Conservation (phyloP, 2,329 filamentous ascomycete genomes). For the Lithohypha guttulata region DNA sequence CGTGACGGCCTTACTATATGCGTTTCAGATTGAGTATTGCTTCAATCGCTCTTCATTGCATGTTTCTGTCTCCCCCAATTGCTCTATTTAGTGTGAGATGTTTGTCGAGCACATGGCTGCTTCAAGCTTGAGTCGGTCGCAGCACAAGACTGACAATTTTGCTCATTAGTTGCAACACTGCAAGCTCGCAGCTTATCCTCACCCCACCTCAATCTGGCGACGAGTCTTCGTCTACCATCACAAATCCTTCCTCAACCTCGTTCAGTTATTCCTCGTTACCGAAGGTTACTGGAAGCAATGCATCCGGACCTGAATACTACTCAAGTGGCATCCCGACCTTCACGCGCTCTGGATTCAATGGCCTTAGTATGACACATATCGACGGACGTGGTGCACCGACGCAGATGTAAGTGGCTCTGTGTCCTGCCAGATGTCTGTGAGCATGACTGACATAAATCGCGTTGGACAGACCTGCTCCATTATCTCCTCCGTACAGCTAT, state of each 20-base stretch:
- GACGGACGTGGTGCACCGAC: conserved; percentile 1
- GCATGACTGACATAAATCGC: not conserved
- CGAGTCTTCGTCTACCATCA: conserved; percentile 41
- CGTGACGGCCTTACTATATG: not conserved
- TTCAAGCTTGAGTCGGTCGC: not conserved
- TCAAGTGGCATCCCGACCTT: not conserved
- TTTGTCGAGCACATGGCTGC: too few relatives aligned
- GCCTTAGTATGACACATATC: conserved; percentile 4
- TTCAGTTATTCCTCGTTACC: conserved; percentile 34
- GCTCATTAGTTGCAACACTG: conserved; percentile 6
- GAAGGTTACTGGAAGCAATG: conserved; percentile 24
- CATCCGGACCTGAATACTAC: conserved; percentile 6
- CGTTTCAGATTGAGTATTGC: not conserved
- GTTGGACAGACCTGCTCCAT: conserved; percentile 4
- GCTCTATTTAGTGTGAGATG: too few relatives aligned
- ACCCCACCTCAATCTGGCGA: conserved; percentile 43
- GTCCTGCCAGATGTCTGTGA: not conserved
- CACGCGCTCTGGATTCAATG: conserved; percentile 2
- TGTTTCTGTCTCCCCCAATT: too few relatives aligned
- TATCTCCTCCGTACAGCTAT: conserved; percentile 6
- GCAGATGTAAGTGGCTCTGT: not conserved
- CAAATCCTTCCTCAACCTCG: conserved; percentile 41
- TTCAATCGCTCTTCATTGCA: not conserved
- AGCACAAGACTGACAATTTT: conserved; percentile 7
- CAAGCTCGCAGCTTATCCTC: conserved; percentile 37